phyloP scores from a whole-genome alignment of 345 rosid genomes.

The Brassica incana region DNA sequence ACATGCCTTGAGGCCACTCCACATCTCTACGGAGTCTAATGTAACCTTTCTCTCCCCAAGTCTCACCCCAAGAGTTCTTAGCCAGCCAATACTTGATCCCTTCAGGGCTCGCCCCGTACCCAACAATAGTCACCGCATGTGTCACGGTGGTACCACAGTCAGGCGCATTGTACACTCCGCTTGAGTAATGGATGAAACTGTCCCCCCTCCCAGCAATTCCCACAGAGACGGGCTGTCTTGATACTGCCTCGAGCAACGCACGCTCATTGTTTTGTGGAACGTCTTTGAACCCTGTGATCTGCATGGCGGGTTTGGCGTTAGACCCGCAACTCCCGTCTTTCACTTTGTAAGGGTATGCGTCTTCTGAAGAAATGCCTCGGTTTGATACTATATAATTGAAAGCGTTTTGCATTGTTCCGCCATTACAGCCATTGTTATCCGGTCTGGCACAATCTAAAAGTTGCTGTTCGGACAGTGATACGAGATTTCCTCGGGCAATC shows the following conservation, averaged over 20 bases:
- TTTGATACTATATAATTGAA: slow-evolving; percentile 44
- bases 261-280: slow-evolving; percentile 49
- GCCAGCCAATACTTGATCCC: slow-evolving; percentile 58
- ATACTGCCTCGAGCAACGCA: slow-evolving; percentile 51
- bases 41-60: slow-evolving; percentile 62
- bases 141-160: slow-evolving; percentile 42
- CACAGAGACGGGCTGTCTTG: slow-evolving; percentile 57
- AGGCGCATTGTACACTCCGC: slow-evolving; percentile 45
- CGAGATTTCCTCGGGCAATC: slow-evolving; percentile 45
- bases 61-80: slow-evolving; percentile 65
- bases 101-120: slow-evolving; percentile 48
- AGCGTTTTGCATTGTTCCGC: slow-evolving; percentile 48
- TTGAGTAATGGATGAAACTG: slow-evolving; percentile 40
- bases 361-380: slow-evolving; percentile 51
- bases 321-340: slow-evolving; percentile 41
- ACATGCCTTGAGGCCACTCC: slow-evolving; percentile 48
- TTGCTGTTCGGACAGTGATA: slow-evolving; percentile 63
- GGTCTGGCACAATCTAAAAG: slow-evolving; percentile 51
- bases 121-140: slow-evolving; percentile 56
- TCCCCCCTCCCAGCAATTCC: slow-evolving; percentile 35
- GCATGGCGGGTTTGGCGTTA: slow-evolving; percentile 25
- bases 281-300: slow-evolving; percentile 41
- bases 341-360: slow-evolving; percentile 45
- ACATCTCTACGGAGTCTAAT: slow-evolving; percentile 52
- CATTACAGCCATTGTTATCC: slow-evolving; percentile 42